Percentiles rank a stretch among this genome's conserved stretches.
These are phyloP conservation scores for Colletotrichum filicis DNA, from an alignment of 2,329 filamentous ascomycete species.

Conservation along the genomic window DNA sequence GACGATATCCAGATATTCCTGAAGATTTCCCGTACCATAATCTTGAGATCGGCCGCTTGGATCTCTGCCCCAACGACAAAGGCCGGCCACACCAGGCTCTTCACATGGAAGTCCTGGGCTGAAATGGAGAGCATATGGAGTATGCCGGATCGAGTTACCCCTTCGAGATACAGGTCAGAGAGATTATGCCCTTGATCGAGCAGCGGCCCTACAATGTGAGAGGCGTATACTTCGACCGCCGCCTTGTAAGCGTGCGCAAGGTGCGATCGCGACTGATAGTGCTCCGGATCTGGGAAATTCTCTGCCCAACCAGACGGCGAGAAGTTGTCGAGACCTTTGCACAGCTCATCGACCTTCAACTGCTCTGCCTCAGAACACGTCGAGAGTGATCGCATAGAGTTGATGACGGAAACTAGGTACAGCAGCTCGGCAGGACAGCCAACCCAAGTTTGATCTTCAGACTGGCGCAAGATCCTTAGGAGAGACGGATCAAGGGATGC, in stretches of 20 bases:
- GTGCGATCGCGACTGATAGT: slow-evolving; percentile 10
- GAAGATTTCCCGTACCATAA: slow-evolving; percentile 7
- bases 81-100: slow-evolving; percentile 28
- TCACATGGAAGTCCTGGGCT: slow-evolving; percentile 22
- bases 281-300: slow-evolving; percentile 1
- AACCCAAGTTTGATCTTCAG: slow-evolving; percentile 27
- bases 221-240: slow-evolving; percentile 23
- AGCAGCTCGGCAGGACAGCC: slow-evolving; percentile 27
- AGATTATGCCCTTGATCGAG: background rate
- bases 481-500: background rate
- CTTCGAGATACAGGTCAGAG: background rate
- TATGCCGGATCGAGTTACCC: slow-evolving; percentile 4
- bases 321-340: background rate
- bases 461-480: slow-evolving; percentile 11
- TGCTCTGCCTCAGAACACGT: background rate
- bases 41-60: background rate
- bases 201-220: background rate
- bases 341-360: background rate
- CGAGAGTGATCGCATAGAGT: slow-evolving; percentile 6
- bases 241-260: slow-evolving; percentile 26
- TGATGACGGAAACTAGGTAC: slow-evolving; percentile 13
- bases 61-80: slow-evolving; percentile 23
- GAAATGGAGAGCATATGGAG: slow-evolving; percentile 9
- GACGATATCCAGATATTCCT: slow-evolving; percentile 24
- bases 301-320: slow-evolving; percentile 13